A percentile compares a stretch with the other conserved stretches of the same genome.
phyloP scores from a whole-genome alignment of 805 yeast species.

The Torulaspora gathmanii region DNA sequence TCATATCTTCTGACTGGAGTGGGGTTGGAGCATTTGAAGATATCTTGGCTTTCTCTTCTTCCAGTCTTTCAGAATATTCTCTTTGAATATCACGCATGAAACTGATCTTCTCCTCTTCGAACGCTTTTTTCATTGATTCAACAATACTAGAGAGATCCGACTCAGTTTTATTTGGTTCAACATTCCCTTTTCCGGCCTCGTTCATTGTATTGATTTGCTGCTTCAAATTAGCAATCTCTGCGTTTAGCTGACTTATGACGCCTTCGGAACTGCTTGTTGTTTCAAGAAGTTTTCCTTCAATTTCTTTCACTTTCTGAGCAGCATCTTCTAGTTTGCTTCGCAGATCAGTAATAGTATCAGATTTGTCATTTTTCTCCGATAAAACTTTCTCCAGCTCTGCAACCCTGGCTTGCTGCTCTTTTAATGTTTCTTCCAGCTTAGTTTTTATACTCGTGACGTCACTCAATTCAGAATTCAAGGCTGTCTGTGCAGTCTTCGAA shows the following conservation, averaged over 20 bases:
- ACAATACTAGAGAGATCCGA: slow-evolving; percentile 22
- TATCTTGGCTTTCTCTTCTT: slow-evolving; percentile 18
- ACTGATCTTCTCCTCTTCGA: slow-evolving; percentile 28
- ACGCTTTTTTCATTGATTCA: slow-evolving; percentile 27
- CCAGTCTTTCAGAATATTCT: slow-evolving; percentile 25
- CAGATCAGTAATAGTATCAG: slow-evolving; percentile 6
- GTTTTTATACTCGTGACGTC: slow-evolving; percentile 35
- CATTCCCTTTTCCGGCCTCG: slow-evolving; percentile 20
- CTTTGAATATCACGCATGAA: slow-evolving; percentile 18
- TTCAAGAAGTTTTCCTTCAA: slow-evolving; percentile 14
- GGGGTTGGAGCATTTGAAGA: slow-evolving; percentile 8
- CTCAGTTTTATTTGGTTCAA: slow-evolving; percentile 32
- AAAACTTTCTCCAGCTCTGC: slow-evolving; percentile 12
- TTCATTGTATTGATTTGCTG: slow-evolving; percentile 24
- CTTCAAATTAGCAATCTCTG: slow-evolving; percentile 22
- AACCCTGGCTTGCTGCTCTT: slow-evolving; percentile 12
- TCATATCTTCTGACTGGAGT: slow-evolving; percentile 10
- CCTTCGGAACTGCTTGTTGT: slow-evolving; percentile 8
- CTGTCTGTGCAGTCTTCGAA: slow-evolving; percentile 34
- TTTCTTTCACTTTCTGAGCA: slow-evolving; percentile 21
- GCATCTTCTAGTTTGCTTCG: slow-evolving; percentile 21
- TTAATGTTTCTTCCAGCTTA: slow-evolving; percentile 30
- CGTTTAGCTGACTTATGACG: slow-evolving; percentile 9
- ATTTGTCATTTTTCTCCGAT: neutral
- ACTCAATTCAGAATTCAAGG: slow-evolving; percentile 38